phyloP scores from a whole-genome alignment of 768 basidiomycete genomes.

The Coprinopsis strossmayeri region DNA sequence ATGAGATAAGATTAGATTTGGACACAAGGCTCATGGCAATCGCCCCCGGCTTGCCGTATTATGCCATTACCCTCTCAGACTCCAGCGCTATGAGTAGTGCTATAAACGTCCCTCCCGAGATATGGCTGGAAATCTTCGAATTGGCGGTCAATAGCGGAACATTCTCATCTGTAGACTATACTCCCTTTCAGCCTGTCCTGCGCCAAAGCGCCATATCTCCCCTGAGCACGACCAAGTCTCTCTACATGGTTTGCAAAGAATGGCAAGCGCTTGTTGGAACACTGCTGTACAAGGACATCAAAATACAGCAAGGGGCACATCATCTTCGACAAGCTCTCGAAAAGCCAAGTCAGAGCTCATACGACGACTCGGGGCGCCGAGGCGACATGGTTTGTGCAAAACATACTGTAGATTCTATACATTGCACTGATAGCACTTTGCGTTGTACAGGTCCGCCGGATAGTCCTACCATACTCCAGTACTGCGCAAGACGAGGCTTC shows the following conservation, averaged over 20 bases:
- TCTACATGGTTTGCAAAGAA: slow-evolving; percentile 50
- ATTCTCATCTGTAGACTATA: slow-evolving; percentile 26
- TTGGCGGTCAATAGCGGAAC: slow-evolving; percentile 30
- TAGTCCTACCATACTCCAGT: slow-evolving; percentile 50
- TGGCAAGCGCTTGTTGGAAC: slow-evolving; percentile 45
- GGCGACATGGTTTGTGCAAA: slow-evolving; percentile 24
- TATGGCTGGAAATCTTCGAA: slow-evolving; percentile 48
- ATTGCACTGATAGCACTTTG: not conserved
- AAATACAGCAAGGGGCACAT: slow-evolving; percentile 26
- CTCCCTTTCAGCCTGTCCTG: slow-evolving; percentile 39
- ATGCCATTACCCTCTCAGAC: no score
- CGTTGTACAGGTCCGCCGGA: slow-evolving; percentile 40
- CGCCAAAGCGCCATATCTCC: slow-evolving; percentile 21
- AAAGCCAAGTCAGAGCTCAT: slow-evolving; percentile 16
- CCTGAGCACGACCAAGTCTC: slow-evolving; percentile 28
- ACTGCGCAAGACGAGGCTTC: slow-evolving; percentile 27
- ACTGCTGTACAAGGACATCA: slow-evolving; percentile 50
- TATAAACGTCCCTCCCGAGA: slow-evolving; percentile 37
- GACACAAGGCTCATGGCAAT: no score
- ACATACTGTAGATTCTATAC: not conserved
- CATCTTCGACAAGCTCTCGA: slow-evolving; percentile 22
- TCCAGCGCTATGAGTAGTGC: not conserved
- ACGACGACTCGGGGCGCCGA: slow-evolving; percentile 18
- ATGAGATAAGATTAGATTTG: no score
- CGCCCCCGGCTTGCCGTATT: no score